A percentile compares a stretch with the other conserved stretches of the same genome.
Evolutionary conservation across 2,329 filamentous ascomycete genomes (phyloP).

Genomic region (Scedosporium minutisporum): DNA sequence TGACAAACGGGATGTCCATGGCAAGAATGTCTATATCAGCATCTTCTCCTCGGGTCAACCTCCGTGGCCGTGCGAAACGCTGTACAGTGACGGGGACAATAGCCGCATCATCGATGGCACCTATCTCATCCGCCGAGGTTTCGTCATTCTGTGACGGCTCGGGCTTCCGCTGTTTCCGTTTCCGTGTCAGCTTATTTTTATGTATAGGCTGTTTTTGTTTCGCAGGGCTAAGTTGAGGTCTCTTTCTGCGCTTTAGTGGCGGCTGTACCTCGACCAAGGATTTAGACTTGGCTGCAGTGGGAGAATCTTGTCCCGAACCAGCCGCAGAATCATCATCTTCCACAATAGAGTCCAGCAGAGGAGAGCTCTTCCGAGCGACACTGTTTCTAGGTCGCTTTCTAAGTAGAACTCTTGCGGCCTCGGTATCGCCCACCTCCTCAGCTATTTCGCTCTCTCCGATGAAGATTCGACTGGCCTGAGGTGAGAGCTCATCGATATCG

Average conservation of each 20-base stretch:
- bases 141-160: not conserved
- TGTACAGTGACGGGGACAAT: slow-evolving; percentile 49
- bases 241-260: slow-evolving; percentile 12
- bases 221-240: slow-evolving; percentile 7
- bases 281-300: not conserved
- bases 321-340: slow-evolving; percentile 1
- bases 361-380: not conserved
- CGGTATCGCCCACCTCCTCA: slow-evolving; percentile 23
- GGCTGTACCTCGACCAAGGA: slow-evolving; percentile 5
- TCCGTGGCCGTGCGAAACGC: slow-evolving; percentile 42
- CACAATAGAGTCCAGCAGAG: not conserved
- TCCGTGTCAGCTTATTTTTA: not conserved
- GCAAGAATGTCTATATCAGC: slow-evolving; percentile 35
- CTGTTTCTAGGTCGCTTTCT: slow-evolving; percentile 20
- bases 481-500: slow-evolving; percentile 23
- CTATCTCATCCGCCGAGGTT: slow-evolving; percentile 6
- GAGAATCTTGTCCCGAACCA: slow-evolving; percentile 2
- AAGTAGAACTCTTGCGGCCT: slow-evolving; percentile 18
- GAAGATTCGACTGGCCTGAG: slow-evolving; percentile 12
- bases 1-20: slow-evolving; percentile 42
- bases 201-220: slow-evolving; percentile 5
- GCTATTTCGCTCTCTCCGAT: slow-evolving; percentile 12
- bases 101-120: slow-evolving; percentile 12
- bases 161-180: not conserved
- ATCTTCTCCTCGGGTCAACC: slow-evolving; percentile 26